Percentiles rank a stretch among this genome's conserved stretches.
phyloP scores from a whole-genome alignment of 2,329 filamentous ascomycete genomes.

The Hypoxylon sp. region DNA sequence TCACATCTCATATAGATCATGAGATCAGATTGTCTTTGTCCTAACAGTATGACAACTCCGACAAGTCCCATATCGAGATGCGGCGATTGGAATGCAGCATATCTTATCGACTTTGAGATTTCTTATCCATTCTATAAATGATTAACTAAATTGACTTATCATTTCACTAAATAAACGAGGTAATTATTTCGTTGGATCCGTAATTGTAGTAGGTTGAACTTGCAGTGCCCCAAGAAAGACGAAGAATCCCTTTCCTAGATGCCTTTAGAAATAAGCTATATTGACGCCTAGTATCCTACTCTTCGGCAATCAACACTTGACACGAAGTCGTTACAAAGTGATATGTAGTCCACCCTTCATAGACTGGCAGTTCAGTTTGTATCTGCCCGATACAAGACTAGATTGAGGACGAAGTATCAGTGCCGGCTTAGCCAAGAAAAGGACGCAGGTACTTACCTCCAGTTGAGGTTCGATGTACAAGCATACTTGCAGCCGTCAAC shows the following conservation, averaged over 20 bases:
- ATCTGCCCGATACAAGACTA: slow-evolving; percentile 30
- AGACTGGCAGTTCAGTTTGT: slow-evolving; percentile 27
- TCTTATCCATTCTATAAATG: background rate
- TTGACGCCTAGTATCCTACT: background rate
- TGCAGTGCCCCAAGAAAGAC: background rate
- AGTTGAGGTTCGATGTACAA: slow-evolving; percentile 38
- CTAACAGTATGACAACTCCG: slow-evolving; percentile 2
- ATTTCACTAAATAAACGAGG: background rate
- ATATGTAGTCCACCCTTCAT: slow-evolving; percentile 31
- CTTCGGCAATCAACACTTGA: background rate
- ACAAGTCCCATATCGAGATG: background rate
- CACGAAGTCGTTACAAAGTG: slow-evolving; percentile 14
- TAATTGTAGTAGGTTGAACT: background rate
- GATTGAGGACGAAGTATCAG: background rate
- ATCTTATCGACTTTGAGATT: background rate
- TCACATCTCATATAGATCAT: background rate
- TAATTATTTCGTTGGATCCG: background rate
- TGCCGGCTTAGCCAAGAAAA: background rate
- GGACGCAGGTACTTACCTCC: slow-evolving; percentile 27
- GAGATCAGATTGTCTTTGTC: slow-evolving; percentile 15
- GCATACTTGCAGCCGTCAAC: slow-evolving; percentile 40
- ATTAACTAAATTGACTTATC: background rate
- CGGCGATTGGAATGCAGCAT: background rate
- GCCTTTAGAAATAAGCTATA: background rate
- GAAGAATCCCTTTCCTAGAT: background rate